These are phyloP conservation scores for Globisporangium middletonii DNA, from an alignment of 352 stramenopile genomes.

Conservation along the genomic window DNA sequence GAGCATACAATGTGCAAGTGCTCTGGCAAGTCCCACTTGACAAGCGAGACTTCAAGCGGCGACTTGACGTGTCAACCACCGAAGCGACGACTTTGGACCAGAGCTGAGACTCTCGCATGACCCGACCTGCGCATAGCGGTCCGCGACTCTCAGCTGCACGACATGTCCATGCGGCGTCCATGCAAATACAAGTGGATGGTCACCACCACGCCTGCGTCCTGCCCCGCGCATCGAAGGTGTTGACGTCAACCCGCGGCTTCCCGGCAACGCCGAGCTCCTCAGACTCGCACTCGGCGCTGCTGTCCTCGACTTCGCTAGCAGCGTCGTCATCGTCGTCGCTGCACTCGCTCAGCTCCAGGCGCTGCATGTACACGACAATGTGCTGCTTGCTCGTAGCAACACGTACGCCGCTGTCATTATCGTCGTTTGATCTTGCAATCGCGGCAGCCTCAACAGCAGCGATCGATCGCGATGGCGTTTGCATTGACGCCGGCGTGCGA, in stretches of 20 bases:
- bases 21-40: neutral
- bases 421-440: too few species aligned
- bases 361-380: conserved; percentile 42
- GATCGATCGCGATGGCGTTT: conserved; percentile 2
- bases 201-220: too few species aligned
- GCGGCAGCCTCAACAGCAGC: too few species aligned
- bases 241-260: neutral
- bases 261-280: neutral
- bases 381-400: conserved; percentile 3
- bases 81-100: too few species aligned
- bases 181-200: too few species aligned
- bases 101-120: neutral
- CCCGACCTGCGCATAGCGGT: too few species aligned
- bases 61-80: neutral
- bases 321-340: neutral
- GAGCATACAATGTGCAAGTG: too few species aligned
- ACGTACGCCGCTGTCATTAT: too few species aligned
- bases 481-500: neutral
- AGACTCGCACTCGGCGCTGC: too few species aligned
- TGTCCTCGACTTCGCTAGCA: neutral
- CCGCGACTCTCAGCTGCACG: neutral
- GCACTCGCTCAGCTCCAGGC: conserved; percentile 20
- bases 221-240: too few species aligned
- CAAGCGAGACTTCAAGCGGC: neutral
- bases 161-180: too few species aligned